Evolutionary conservation across 352 stramenopile genomes (phyloP).

Genomic region (Halophytophthora batemanensis): DNA sequence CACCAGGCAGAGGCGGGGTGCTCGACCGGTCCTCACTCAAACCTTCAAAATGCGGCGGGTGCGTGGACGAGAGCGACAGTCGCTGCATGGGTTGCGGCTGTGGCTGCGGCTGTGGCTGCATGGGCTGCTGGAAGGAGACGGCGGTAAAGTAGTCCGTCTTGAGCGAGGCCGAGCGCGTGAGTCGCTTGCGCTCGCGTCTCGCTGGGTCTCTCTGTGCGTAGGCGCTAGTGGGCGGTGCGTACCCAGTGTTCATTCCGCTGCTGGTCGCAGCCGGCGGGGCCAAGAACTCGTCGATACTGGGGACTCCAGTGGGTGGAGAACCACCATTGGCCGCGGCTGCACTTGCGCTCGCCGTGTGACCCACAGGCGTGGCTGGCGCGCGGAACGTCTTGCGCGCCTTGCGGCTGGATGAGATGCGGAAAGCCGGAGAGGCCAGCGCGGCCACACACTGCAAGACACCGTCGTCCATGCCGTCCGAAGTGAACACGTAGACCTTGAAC

Average conservation of each 20-base stretch:
- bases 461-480: conserved; percentile 26
- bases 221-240: background rate
- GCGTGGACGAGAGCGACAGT: conserved; percentile 30
- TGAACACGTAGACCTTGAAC: conserved; percentile 75
- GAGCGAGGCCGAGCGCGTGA: conserved; percentile 68
- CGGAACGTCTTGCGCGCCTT: conserved; percentile 80
- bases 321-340: conserved; percentile 1
- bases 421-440: conserved; percentile 56
- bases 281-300: conserved; percentile 47
- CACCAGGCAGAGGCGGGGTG: conserved; percentile 36
- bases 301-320: conserved; percentile 11
- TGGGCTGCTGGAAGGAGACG: conserved; percentile 31
- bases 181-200: conserved; percentile 58
- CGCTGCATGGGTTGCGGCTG: conserved; percentile 27
- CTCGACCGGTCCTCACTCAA: conserved; percentile 26
- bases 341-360: conserved; percentile 7
- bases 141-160: conserved; percentile 75
- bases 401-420: conserved; percentile 78
- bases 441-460: conserved; percentile 46
- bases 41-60: conserved; percentile 28
- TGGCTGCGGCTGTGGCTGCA: conserved; percentile 27
- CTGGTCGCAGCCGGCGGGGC: conserved; percentile 2
- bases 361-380: conserved; percentile 31
- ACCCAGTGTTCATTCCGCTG: background rate
- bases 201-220: conserved; percentile 32